Evolutionary conservation across 2,329 filamentous ascomycete genomes (phyloP).

Genomic region (Albifimbria verrucaria): DNA sequence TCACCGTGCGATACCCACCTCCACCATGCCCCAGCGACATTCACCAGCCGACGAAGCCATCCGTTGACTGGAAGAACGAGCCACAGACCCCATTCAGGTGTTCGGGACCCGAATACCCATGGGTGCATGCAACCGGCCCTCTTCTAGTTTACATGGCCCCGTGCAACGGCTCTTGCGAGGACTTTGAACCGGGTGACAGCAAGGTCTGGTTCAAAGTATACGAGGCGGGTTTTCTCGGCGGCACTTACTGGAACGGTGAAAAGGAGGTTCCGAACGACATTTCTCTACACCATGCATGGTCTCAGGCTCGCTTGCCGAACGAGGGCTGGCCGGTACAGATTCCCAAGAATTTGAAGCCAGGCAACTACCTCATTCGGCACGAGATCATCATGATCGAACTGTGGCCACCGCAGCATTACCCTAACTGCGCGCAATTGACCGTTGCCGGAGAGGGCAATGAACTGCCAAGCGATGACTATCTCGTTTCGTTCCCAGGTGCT

Average conservation of each 20-base stretch:
- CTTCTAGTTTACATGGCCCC: conserved; percentile 55
- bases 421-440: conserved; percentile 4
- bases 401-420: conserved; percentile 3
- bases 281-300: conserved; percentile 39
- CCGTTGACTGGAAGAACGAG: conserved; percentile 38
- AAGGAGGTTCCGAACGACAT: conserved; percentile 33
- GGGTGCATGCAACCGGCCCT: conserved; percentile 55
- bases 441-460: conserved; percentile 2
- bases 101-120: conserved; percentile 18
- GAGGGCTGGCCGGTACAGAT: conserved; percentile 45
- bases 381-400: conserved; percentile 53
- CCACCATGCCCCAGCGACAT: background rate
- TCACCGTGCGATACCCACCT: conserved; percentile 35
- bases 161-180: conserved; percentile 29
- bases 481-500: conserved; percentile 5
- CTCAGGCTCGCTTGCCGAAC: conserved; percentile 23
- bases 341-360: conserved; percentile 43
- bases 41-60: conserved; percentile 6
- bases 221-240: conserved; percentile 44
- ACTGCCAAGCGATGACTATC: conserved; percentile 1
- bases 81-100: background rate
- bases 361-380: conserved; percentile 54
- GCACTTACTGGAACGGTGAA: conserved; percentile 22
- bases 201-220: conserved; percentile 59
- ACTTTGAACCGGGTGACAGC: conserved; percentile 43